phyloP scores from a whole-genome alignment of 2,329 filamentous ascomycete genomes.

The Aspergillus aculeatinus region DNA sequence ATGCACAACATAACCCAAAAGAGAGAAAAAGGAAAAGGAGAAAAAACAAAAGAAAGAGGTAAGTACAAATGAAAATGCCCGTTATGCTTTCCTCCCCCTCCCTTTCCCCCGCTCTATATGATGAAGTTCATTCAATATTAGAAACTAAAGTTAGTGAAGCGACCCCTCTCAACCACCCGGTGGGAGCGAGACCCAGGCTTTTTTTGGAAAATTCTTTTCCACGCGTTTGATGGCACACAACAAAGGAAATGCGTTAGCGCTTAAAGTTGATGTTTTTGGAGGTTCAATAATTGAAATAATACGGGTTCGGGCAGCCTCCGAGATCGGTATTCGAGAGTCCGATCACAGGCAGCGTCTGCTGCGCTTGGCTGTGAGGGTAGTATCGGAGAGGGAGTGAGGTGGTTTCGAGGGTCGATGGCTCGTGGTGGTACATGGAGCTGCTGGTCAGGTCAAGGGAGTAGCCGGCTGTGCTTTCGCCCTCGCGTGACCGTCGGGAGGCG shows the following conservation, averaged over 20 bases:
- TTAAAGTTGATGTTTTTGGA: too few species aligned
- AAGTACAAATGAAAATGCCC: neutral
- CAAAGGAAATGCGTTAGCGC: too few species aligned
- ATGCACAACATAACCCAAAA: neutral
- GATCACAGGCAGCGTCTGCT: constrained; percentile 12
- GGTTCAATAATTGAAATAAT: constrained; percentile 28
- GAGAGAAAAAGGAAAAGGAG: too few species aligned
- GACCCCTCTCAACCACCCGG: neutral
- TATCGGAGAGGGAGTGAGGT: constrained; percentile 17
- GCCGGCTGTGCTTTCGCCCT: neutral
- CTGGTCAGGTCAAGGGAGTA: constrained; percentile 11
- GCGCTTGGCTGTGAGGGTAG: constrained; percentile 15
- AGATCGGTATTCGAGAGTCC: constrained; percentile 18
- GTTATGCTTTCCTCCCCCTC: neutral
- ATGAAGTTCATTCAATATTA: neutral
- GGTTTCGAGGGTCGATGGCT: constrained; percentile 11
- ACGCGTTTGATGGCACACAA: too few species aligned
- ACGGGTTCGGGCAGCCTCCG: constrained; percentile 24
- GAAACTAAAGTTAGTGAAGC: neutral
- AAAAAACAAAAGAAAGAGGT: neutral
- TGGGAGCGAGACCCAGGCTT: neutral
- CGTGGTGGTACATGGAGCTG: constrained; percentile 11
- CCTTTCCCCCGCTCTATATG: neutral
- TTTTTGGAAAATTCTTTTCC: too few species aligned
- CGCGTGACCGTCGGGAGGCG: constrained; percentile 2